These are phyloP conservation scores for Knoxia roxburghii DNA, from an alignment of 257 asterid genomes.

Conservation along the genomic window DNA sequence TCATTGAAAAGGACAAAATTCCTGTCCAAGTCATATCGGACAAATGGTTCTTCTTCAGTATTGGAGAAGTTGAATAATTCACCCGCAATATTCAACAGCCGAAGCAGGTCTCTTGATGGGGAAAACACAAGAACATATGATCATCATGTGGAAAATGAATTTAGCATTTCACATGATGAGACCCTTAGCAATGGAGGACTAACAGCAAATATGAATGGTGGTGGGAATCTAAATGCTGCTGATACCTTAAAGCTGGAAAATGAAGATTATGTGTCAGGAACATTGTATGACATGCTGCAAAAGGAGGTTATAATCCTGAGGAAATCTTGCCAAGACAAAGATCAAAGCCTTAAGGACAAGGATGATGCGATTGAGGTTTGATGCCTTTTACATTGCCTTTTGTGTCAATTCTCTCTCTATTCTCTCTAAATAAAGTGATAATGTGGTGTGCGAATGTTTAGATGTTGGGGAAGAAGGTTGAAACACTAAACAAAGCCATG, in stretches of 20 bases:
- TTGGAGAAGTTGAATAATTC: slow-evolving; percentile 39
- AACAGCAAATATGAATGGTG: slow-evolving; percentile 39
- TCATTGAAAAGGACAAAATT: slow-evolving; percentile 34
- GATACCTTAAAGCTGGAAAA: slow-evolving; percentile 41
- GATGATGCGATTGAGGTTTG: slow-evolving; percentile 81
- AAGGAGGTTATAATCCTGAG: slow-evolving; percentile 74
- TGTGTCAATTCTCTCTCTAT: neutral
- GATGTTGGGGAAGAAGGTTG: slow-evolving; percentile 91
- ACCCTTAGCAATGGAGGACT: slow-evolving; percentile 33
- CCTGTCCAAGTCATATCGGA: slow-evolving; percentile 30
- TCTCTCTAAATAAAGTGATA: neutral
- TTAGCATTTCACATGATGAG: slow-evolving; percentile 22
- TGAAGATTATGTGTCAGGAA: slow-evolving; percentile 71
- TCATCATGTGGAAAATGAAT: slow-evolving; percentile 29
- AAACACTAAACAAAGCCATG: slow-evolving; percentile 74
- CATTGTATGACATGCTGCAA: slow-evolving; percentile 79
- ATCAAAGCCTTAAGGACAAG: slow-evolving; percentile 75
- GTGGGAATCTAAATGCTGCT: slow-evolving; percentile 24
- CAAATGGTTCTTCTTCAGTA: slow-evolving; percentile 31
- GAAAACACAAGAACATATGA: slow-evolving; percentile 24
- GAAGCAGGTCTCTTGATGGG: slow-evolving; percentile 33
- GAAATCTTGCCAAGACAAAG: slow-evolving; percentile 74
- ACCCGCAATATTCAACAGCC: slow-evolving; percentile 35
- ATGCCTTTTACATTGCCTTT: slow-evolving; percentile 3
- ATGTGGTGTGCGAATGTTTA: slow-evolving; percentile 24